Conservation (phyloP, 2,329 filamentous ascomycete species). For the Neopestalotiopsis sp. region DNA sequence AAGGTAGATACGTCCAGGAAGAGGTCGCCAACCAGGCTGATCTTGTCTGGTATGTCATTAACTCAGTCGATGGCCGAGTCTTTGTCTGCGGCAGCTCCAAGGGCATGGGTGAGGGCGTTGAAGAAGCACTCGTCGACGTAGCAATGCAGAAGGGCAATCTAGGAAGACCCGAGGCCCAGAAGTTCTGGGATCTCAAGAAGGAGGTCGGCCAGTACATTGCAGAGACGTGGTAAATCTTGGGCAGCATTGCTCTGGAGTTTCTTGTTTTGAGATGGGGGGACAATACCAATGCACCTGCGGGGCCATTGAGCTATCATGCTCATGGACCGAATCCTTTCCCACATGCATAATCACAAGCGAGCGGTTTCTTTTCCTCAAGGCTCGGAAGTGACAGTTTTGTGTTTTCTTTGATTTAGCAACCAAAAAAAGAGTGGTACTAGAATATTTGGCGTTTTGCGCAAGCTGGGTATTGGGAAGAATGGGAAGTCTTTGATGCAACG, state of each 20-base stretch:
- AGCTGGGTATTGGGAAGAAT: constrained; percentile 9
- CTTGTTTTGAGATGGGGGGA: constrained; percentile 5
- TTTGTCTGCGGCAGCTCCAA: constrained; percentile 96
- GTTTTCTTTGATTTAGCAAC: constrained; percentile 8
- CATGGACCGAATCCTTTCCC: background rate
- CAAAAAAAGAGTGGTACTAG: constrained; percentile 6
- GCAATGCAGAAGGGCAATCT: constrained; percentile 92
- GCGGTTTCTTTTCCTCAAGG: background rate
- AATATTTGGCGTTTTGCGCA: constrained; percentile 17
- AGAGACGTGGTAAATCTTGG: constrained; percentile 65
- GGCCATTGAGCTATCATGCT: background rate
- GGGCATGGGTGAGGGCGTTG: constrained; percentile 97
- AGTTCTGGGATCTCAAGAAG: constrained; percentile 93
- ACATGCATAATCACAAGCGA: background rate
- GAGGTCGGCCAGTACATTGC: constrained; percentile 95
- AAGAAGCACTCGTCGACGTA: constrained; percentile 84
- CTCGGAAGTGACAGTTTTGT: constrained; percentile 5
- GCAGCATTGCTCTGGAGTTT: constrained; percentile 3
- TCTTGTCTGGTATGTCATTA: constrained; percentile 98
- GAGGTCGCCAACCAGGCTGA: constrained; percentile 91
- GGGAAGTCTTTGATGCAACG: background rate
- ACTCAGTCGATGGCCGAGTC: constrained; percentile 90
- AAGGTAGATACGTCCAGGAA: constrained; percentile 93
- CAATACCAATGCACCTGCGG: background rate
- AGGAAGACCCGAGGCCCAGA: constrained; percentile 77